A percentile compares a stretch with the other conserved stretches of the same genome.
Conservation (phyloP, 352 stramenopile species). For the Phytopythium helicoides region DNA sequence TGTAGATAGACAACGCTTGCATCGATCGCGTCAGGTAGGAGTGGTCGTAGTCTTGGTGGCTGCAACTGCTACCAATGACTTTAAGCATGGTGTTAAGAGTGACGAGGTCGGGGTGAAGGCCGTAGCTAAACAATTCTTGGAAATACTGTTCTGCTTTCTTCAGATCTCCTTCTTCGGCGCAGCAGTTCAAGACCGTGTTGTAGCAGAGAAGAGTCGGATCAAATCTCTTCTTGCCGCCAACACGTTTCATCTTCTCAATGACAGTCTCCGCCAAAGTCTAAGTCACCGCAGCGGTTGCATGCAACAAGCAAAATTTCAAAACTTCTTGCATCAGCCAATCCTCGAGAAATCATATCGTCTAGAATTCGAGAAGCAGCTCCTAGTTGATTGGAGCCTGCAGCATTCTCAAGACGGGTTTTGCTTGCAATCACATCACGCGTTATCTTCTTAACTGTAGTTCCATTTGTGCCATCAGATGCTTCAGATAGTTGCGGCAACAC, state of each 20-base stretch:
- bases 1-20: slow-evolving; percentile 28
- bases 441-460: too few relatives aligned
- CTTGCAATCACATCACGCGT: neutral
- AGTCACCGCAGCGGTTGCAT: slow-evolving; percentile 29
- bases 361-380: slow-evolving; percentile 11
- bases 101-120: slow-evolving; percentile 27
- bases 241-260: slow-evolving; percentile 32
- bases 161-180: slow-evolving; percentile 26
- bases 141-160: slow-evolving; percentile 26
- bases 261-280: slow-evolving; percentile 30
- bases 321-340: slow-evolving; percentile 13
- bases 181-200: slow-evolving; percentile 49
- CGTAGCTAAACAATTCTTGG: slow-evolving; percentile 31
- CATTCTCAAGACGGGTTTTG: neutral
- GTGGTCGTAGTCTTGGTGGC: slow-evolving; percentile 10
- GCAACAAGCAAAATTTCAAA: slow-evolving; percentile 38
- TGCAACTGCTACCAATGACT: slow-evolving; percentile 14
- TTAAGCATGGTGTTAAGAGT: slow-evolving; percentile 62
- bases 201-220: slow-evolving; percentile 23
- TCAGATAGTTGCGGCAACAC: slow-evolving; percentile 9
- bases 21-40: slow-evolving; percentile 7
- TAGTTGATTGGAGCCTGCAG: neutral
- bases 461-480: too few relatives aligned
- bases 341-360: slow-evolving; percentile 27
- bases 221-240: neutral